A percentile compares a stretch with the other conserved stretches of the same genome.
Evolutionary conservation across 208 protist genomes (phyloP).

Genomic region (Crithidia fasciculata): DNA sequence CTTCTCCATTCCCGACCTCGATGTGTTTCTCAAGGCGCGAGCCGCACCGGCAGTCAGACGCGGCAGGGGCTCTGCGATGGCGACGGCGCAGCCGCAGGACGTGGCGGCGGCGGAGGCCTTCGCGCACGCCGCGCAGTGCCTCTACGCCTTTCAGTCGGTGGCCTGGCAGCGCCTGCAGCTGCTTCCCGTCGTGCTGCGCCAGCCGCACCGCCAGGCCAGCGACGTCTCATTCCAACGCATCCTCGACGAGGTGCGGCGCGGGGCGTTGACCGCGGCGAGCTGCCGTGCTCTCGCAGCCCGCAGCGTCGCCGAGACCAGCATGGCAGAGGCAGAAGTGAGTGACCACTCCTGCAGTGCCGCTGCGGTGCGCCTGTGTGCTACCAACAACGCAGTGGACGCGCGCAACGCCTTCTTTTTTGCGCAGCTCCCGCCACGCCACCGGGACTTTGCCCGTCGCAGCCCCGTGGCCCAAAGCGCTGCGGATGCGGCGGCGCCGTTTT

Average conservation of each 20-base stretch:
- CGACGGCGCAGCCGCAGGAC: neutral
- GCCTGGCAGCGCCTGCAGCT: slow-evolving; percentile 51
- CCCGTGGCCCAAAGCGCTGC: neutral
- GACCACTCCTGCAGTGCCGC: neutral
- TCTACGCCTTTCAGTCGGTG: slow-evolving; percentile 62
- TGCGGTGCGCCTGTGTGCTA: slow-evolving; percentile 68
- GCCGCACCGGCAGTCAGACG: too few relatives aligned
- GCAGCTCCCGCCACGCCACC: slow-evolving; percentile 36
- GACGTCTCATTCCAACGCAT: slow-evolving; percentile 53
- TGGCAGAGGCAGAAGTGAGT: neutral
- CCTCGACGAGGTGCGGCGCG: slow-evolving; percentile 68
- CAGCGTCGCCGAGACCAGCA: neutral
- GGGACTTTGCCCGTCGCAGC: slow-evolving; percentile 1
- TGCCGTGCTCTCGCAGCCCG: slow-evolving; percentile 8
- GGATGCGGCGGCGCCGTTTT: slow-evolving; percentile 23
- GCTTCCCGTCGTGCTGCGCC: slow-evolving; percentile 37
- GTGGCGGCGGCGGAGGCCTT: neutral
- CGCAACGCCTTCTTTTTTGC: slow-evolving; percentile 69
- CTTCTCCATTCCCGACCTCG: neutral
- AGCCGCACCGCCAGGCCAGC: slow-evolving; percentile 49
- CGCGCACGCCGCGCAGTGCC: neutral
- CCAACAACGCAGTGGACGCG: slow-evolving; percentile 71
- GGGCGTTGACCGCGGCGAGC: slow-evolving; percentile 29
- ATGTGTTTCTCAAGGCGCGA: neutral
- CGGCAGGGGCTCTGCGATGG: neutral